Conservation (phyloP, 352 stramenopile species). For the Phytophthora palmivora region DNA sequence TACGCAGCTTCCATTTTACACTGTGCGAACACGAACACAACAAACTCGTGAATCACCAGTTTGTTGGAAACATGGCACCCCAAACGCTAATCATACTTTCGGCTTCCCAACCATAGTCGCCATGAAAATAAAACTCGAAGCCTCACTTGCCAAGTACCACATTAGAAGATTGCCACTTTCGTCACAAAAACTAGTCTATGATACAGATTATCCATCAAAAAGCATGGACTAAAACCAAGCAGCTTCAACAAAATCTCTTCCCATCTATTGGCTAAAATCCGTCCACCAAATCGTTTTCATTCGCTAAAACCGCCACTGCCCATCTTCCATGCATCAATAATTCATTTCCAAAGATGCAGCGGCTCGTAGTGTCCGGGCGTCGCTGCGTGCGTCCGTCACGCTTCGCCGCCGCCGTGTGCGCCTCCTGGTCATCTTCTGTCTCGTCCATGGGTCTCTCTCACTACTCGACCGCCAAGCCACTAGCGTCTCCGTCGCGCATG, state of each 20-base stretch:
- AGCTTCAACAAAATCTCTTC: no score
- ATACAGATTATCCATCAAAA: no score
- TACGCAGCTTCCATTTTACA: no score
- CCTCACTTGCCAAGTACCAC: no score
- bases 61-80: no score
- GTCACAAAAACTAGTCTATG: no score
- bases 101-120: no score
- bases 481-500: slow-evolving; percentile 53
- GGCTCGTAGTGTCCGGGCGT: slow-evolving; percentile 17
- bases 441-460: not conserved
- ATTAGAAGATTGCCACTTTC: no score
- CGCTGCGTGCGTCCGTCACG: slow-evolving; percentile 17
- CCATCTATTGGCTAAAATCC: not conserved
- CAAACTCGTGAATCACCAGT: no score
- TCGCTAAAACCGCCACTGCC: not conserved
- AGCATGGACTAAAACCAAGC: not conserved
- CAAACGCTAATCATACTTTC: no score
- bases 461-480: slow-evolving; percentile 29
- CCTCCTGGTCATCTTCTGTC: not conserved
- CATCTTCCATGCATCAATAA: slow-evolving; percentile 6
- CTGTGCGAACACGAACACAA: no score
- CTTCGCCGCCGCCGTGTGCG: not conserved
- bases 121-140: no score
- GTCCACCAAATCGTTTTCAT: not conserved
- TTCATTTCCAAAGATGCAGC: slow-evolving; percentile 13